Evolutionary conservation across 352 stramenopile genomes (phyloP), one percentile per base, ranked within the genome.

Genomic region (Globisporangium spinosum): DNA sequence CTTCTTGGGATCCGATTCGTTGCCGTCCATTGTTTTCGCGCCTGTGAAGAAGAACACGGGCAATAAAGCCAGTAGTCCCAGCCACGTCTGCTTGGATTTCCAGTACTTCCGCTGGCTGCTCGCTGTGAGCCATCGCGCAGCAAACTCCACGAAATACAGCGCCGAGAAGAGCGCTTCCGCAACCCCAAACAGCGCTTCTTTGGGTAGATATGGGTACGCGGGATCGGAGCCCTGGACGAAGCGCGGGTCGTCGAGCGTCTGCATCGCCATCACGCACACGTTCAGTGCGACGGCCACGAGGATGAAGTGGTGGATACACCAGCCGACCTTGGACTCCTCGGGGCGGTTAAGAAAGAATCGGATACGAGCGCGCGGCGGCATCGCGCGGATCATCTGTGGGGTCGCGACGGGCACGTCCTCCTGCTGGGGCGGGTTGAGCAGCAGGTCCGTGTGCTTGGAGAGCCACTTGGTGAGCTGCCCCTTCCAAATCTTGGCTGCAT

Each of bases 231-330:
- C 75, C 1, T 58, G 71, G 2, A 22, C 10, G n/a, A 78, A 83
- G 23, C 76, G 78, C 1, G 81, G 83, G 13, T 81, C 83, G 17
- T 91, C 83, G 4, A 87, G 69, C 3, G 81, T 89, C 40, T 85
- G 70, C 0, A 51, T 55, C 6, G 81, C 68, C 77, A 49, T 43
- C 35, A 9, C 56, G 32, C 32, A 9, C 1, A 82, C 4, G n/a
- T 83, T 49, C 1, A 82, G 38, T 0, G 51, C 8, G 22, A 57
- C 17, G 23, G 17, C 1, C 3, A 85, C 23, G 3, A 83, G 1
- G 62, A 82, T 71, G 25, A 82, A 23, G 15, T 79, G 74, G 47
- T 84, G 78, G 1, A 87, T 15, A 8, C 67, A 20, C 77, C 80
- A 82, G 8, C 80, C 78, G 17, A 79, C 3, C 27, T 57, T 63